Conservation (phyloP, 306 rosid species). For the Parietaria judaica region DNA sequence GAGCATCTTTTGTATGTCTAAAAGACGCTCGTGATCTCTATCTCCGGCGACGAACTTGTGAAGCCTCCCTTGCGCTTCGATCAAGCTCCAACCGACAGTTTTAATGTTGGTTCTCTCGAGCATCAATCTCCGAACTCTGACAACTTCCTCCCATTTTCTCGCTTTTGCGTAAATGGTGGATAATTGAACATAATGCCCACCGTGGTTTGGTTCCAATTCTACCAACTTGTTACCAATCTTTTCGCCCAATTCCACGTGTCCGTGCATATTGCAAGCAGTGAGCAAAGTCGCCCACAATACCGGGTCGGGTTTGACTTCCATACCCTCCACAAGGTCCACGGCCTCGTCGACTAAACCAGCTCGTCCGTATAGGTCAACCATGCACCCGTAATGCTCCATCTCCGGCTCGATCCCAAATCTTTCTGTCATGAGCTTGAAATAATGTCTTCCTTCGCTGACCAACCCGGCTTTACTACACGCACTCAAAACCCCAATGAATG, state of each 20-base stretch:
- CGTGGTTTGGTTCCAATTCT: constrained; percentile 58
- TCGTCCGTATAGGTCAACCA: constrained; percentile 73
- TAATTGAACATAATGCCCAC: constrained; percentile 76
- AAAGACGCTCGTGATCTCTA: constrained; percentile 44
- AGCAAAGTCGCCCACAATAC: constrained; percentile 69
- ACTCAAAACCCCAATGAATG: constrained; percentile 61
- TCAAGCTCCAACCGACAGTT: constrained; percentile 77
- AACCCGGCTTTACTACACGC: constrained; percentile 73
- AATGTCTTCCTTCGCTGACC: constrained; percentile 47
- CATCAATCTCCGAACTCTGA: constrained; percentile 61
- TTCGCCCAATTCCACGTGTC: constrained; percentile 55
- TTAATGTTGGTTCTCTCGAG: constrained; percentile 31
- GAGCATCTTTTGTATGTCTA: constrained; percentile 49
- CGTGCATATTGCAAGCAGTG: constrained; percentile 64
- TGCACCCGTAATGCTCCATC: constrained; percentile 88
- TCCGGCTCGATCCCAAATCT: constrained; percentile 47
- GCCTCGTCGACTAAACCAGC: constrained; percentile 63
- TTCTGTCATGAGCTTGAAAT: constrained; percentile 51
- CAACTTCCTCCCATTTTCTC: constrained; percentile 75
- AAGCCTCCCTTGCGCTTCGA: constrained; percentile 59
- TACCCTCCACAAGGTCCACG: constrained; percentile 35
- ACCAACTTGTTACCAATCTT: constrained; percentile 61
- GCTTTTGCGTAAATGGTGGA: constrained; percentile 60
- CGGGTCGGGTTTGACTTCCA: constrained; percentile 50
- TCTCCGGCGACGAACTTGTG: constrained; percentile 71